phyloP scores from a whole-genome alignment of 805 yeast species.

The Saccharomycopsis olivae region DNA sequence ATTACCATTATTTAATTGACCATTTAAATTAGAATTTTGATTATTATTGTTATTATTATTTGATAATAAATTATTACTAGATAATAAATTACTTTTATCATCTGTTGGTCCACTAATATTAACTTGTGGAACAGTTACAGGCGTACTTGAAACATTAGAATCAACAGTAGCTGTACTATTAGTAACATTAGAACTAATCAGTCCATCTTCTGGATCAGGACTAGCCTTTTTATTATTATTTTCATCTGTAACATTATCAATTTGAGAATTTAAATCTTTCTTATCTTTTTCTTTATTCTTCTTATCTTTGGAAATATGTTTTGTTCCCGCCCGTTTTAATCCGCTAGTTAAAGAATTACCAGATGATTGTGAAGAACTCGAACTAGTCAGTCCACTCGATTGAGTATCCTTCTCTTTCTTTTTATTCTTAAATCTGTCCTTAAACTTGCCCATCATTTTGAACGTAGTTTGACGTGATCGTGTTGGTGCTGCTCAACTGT shows the following conservation, averaged over 20 bases:
- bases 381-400: not conserved
- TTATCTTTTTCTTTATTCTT: slow-evolving; percentile 11
- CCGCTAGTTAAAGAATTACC: slow-evolving; percentile 7
- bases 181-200: not conserved
- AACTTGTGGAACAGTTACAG: slow-evolving; percentile 6
- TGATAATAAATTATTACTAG: slow-evolving; percentile 10
- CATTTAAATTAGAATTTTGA: not conserved
- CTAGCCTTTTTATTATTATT: not conserved
- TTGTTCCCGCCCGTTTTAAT: slow-evolving; percentile 16
- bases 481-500: too few species aligned
- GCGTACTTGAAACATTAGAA: not conserved
- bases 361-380: not conserved
- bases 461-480: too few species aligned
- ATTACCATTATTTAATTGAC: not conserved
- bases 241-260: not conserved
- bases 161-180: not conserved
- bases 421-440: slow-evolving; percentile 18
- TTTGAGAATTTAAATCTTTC: not conserved
- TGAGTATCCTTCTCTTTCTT: slow-evolving; percentile 13
- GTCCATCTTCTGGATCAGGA: slow-evolving; percentile 5
- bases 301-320: slow-evolving; percentile 16
- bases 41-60: slow-evolving; percentile 3
- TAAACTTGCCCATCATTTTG: slow-evolving; percentile 19
- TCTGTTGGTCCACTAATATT: slow-evolving; percentile 1
- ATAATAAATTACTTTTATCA: slow-evolving; percentile 6